A percentile compares a stretch with the other conserved stretches of the same genome.
Evolutionary conservation across 208 protist genomes (phyloP).

Genomic region (Trypanosoma conorhini): DNA sequence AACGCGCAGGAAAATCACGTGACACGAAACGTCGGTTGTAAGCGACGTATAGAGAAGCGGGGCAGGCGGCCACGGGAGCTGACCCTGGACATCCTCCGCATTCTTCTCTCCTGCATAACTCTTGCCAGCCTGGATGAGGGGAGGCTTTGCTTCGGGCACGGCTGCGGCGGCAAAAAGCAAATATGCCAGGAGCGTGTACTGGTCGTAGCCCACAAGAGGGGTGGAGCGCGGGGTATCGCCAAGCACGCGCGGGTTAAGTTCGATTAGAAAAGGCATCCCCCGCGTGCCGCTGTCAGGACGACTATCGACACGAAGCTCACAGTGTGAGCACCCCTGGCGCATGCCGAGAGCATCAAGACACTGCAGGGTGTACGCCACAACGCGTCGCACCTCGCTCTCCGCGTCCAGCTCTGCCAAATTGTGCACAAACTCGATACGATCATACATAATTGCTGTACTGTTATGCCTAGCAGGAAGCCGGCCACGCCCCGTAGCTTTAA

Average conservation of each 20-base stretch:
- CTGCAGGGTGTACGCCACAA: constrained; percentile 73
- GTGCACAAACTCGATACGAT: constrained; percentile 67
- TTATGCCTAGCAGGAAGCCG: constrained; percentile 2
- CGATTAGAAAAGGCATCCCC: constrained; percentile 79
- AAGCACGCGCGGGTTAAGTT: constrained; percentile 86
- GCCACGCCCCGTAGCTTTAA: not conserved
- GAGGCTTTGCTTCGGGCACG: constrained; percentile 28
- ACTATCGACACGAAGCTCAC: constrained; percentile 81
- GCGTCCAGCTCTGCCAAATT: constrained; percentile 43
- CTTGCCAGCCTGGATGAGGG: not conserved
- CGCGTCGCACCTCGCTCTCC: constrained; percentile 45
- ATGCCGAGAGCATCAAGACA: constrained; percentile 76
- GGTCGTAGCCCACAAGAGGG: constrained; percentile 76
- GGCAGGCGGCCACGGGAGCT: constrained; percentile 73
- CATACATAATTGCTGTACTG: constrained; percentile 73
- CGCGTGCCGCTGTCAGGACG: constrained; percentile 28
- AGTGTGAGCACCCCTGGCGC: constrained; percentile 77
- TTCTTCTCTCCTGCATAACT: constrained; percentile 1
- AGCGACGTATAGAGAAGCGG: constrained; percentile 59
- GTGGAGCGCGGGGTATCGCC: constrained; percentile 73
- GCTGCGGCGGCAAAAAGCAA: constrained; percentile 48
- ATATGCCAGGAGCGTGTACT: constrained; percentile 77
- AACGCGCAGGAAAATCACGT: constrained; percentile 66
- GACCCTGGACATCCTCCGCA: constrained; percentile 7
- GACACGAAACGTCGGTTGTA: constrained; percentile 28